phyloP scores from a whole-genome alignment of 768 basidiomycete species.

The Collybia mongolica region DNA sequence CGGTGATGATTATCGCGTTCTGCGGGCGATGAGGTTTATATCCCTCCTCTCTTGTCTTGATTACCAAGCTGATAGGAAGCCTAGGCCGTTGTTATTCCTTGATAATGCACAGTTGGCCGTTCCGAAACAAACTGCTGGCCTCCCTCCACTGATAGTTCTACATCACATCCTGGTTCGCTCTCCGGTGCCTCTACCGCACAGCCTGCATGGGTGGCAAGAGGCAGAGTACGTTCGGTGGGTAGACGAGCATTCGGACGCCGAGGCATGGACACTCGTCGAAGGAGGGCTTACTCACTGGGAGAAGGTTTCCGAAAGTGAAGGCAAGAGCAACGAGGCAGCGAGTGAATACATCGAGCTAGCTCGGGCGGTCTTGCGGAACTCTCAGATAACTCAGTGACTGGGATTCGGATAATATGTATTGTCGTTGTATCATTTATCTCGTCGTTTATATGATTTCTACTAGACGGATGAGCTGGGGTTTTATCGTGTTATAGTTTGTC shows the following conservation, averaged over 20 bases:
- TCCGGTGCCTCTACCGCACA: slow-evolving; percentile 82
- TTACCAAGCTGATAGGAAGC: slow-evolving; percentile 3
- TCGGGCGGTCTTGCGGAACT: slow-evolving; percentile 55
- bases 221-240: slow-evolving; percentile 97
- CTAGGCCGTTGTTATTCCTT: slow-evolving; percentile 85
- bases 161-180: slow-evolving; percentile 93
- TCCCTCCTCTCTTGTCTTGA: background rate
- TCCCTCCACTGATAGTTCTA: slow-evolving; percentile 86
- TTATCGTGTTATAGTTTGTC: no score
- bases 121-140: slow-evolving; percentile 64
- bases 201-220: slow-evolving; percentile 91
- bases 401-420: no score
- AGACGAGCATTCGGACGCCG: slow-evolving; percentile 82
- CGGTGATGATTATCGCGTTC: slow-evolving; percentile 83
- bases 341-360: slow-evolving; percentile 69
- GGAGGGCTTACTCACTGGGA: slow-evolving; percentile 80
- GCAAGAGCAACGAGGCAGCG: slow-evolving; percentile 42
- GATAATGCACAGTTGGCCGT: slow-evolving; percentile 72
- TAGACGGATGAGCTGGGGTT: no score
- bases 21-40: slow-evolving; percentile 83
- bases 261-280: slow-evolving; percentile 80
- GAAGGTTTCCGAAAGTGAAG: slow-evolving; percentile 60
- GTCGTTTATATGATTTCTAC: no score
- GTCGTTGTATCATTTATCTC: no score
- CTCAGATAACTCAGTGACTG: slow-evolving; percentile 21